These are phyloP conservation scores for Geranium rotundifolium DNA, from an alignment of 345 rosid genomes.

Conservation along the genomic window DNA sequence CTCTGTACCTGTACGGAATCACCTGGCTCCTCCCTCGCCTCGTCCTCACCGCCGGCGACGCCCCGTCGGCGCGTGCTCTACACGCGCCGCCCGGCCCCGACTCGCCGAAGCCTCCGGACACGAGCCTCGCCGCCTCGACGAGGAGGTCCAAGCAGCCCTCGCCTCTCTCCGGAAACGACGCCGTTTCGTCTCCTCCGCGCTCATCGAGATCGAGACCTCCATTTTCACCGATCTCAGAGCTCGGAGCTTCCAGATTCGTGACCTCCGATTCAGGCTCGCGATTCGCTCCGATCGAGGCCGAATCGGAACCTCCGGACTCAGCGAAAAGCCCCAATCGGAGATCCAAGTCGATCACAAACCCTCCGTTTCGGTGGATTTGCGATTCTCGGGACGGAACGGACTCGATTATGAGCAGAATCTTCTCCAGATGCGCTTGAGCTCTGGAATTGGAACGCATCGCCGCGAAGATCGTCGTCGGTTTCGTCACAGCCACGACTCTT, in stretches of 20 bases:
- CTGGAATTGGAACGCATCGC: too few relatives aligned
- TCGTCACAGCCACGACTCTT: too few relatives aligned
- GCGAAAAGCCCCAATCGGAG: too few relatives aligned
- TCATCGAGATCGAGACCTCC: slow-evolving; percentile 1
- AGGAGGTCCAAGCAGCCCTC: slow-evolving; percentile 19
- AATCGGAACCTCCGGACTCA: too few relatives aligned
- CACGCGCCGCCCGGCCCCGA: slow-evolving; percentile 1
- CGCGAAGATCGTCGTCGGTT: too few relatives aligned
- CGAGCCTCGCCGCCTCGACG: slow-evolving; percentile 30
- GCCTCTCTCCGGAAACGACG: background rate
- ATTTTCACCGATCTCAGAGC: slow-evolving; percentile 4
- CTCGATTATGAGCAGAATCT: too few relatives aligned
- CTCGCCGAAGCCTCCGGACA: slow-evolving; percentile 9
- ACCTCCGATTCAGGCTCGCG: slow-evolving; percentile 4
- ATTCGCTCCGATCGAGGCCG: too few relatives aligned
- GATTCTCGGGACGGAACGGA: too few relatives aligned
- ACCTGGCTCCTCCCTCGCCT: slow-evolving; percentile 34
- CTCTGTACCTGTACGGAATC: slow-evolving; percentile 34
- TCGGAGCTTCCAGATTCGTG: slow-evolving; percentile 9
- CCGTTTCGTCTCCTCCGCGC: slow-evolving; percentile 6
- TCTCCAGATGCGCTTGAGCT: too few relatives aligned
- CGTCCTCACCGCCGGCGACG: slow-evolving; percentile 24
- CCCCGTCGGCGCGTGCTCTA: background rate
- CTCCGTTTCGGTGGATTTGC: too few relatives aligned
- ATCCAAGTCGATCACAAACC: too few relatives aligned